phyloP scores from a whole-genome alignment of 148 eudicot species.

The Rhododendron mucronatum region DNA sequence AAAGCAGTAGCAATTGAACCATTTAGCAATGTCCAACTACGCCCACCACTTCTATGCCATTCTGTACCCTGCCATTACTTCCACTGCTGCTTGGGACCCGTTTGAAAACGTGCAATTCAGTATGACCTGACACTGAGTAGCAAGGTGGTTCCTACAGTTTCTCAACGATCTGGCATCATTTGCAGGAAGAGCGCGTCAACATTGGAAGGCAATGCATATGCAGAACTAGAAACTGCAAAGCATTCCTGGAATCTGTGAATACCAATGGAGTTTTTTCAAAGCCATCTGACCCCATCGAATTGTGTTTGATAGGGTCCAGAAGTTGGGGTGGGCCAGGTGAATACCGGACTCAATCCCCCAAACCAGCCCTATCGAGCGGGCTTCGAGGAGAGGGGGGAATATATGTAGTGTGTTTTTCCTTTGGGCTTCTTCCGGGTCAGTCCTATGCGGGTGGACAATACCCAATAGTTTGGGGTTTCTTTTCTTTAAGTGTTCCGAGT shows the following conservation, averaged over 20 bases:
- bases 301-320: neutral
- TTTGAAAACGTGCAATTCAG: no score
- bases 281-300: no score
- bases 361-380: neutral
- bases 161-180: slow-evolving; percentile 21
- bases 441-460: no score
- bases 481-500: neutral
- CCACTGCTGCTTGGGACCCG: neutral
- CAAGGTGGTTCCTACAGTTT: neutral
- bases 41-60: neutral
- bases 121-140: neutral
- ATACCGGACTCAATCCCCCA: neutral
- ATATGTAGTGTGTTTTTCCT: neutral
- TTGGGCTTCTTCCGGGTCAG: no score
- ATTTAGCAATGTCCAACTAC: neutral
- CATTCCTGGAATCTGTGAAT: slow-evolving; percentile 88
- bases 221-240: slow-evolving; percentile 63
- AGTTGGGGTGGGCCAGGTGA: no score
- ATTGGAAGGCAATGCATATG: slow-evolving; percentile 83
- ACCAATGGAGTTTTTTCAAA: slow-evolving; percentile 26
- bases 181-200: slow-evolving; percentile 58
- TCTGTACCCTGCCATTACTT: neutral
- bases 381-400: neutral
- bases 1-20: neutral
- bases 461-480: no score